These are phyloP conservation scores for Annona cherimola DNA, from an alignment of 164 flowering plant genomes.

Conservation along the genomic window DNA sequence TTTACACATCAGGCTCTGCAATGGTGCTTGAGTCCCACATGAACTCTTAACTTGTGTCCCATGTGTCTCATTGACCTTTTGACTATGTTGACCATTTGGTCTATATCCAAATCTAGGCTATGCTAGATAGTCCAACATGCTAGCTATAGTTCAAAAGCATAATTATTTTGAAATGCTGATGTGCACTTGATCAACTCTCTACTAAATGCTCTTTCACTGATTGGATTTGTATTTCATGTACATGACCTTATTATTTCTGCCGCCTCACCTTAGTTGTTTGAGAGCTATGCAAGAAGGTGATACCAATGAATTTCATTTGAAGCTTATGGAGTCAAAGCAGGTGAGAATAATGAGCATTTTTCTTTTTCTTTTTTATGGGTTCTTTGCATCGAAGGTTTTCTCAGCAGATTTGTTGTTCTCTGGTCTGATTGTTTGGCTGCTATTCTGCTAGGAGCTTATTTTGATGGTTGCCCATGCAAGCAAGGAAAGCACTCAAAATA, in stretches of 20 bases:
- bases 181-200: too few species aligned
- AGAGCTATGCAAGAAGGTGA: constrained; percentile 85
- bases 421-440: neutral
- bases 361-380: too few species aligned
- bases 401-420: neutral
- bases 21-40: too few species aligned
- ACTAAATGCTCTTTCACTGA: too few species aligned
- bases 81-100: too few species aligned
- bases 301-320: constrained; percentile 45
- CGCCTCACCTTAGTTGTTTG: constrained; percentile 57
- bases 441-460: constrained; percentile 59
- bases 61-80: too few species aligned
- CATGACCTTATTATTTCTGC: constrained; percentile 1
- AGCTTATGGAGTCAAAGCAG: constrained; percentile 69
- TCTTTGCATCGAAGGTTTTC: neutral
- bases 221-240: neutral
- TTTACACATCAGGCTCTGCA: too few species aligned
- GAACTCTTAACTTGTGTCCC: too few species aligned
- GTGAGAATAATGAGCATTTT: constrained; percentile 24
- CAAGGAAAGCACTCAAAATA: constrained; percentile 81
- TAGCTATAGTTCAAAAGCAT: too few species aligned
- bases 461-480: constrained; percentile 66
- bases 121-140: too few species aligned
- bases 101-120: too few species aligned
- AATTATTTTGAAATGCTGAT: too few species aligned